These are phyloP conservation scores for Spencermartinsiella ligniputridi DNA, from an alignment of 1,139 yeast genomes.

Conservation along the genomic window DNA sequence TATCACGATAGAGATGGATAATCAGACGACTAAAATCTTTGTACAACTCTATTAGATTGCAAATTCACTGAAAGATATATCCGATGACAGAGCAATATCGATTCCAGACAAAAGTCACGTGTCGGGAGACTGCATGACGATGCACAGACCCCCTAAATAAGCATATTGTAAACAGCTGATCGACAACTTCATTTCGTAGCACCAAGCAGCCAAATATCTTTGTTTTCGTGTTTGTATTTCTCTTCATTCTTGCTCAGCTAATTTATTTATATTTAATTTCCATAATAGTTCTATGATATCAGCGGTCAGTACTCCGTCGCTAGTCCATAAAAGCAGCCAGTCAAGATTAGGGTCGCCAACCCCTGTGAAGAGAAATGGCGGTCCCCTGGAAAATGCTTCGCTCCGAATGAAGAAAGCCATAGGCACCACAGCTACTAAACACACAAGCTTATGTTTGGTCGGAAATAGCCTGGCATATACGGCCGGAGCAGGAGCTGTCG, in stretches of 20 bases:
- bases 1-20: too few species aligned
- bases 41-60: too few species aligned
- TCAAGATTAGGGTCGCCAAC: neutral
- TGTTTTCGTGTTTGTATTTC: neutral
- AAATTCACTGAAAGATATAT: too few species aligned
- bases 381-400: neutral
- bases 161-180: neutral
- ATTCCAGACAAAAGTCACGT: too few species aligned
- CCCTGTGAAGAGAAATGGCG: constrained; percentile 2
- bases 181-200: too few species aligned
- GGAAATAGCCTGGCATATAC: constrained; percentile 50
- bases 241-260: neutral
- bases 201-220: too few species aligned
- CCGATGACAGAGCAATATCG: too few species aligned
- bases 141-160: neutral
- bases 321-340: neutral
- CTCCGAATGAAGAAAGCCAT: constrained; percentile 28
- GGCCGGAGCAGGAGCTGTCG: constrained; percentile 68
- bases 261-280: neutral
- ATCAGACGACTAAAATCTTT: too few species aligned
- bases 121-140: too few species aligned
- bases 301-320: neutral
- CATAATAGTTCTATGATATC: neutral
- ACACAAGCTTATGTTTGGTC: constrained; percentile 39
- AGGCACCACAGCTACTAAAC: constrained; percentile 41